These are phyloP conservation scores for Ustilago loliicola DNA, from an alignment of 1,284 basidiomycete species.

Conservation along the genomic window DNA sequence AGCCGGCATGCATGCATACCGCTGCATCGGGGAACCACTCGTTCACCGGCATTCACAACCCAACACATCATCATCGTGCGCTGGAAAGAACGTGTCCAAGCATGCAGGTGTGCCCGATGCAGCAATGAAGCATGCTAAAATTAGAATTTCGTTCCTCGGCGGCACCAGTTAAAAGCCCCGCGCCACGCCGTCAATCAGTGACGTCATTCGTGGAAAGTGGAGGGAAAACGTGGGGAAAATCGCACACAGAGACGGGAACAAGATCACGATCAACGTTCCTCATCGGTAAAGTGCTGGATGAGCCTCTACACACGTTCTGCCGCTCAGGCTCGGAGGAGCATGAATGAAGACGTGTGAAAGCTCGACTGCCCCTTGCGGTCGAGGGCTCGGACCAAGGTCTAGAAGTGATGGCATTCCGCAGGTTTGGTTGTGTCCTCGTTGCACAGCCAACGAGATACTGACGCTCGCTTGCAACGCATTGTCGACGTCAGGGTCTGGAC, in stretches of 20 bases:
- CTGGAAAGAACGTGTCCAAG: neutral
- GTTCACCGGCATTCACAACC: neutral
- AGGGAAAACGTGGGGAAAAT: conserved; percentile 24
- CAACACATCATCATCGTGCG: neutral
- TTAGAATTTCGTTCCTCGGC: neutral
- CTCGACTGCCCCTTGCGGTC: neutral
- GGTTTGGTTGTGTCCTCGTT: neutral
- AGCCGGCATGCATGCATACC: neutral
- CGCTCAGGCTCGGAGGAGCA: neutral
- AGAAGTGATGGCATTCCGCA: conserved; percentile 12
- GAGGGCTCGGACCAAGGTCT: neutral
- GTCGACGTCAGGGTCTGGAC: conserved; percentile 9
- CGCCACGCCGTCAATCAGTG: conserved; percentile 1
- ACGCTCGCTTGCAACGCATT: neutral
- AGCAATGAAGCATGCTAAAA: neutral
- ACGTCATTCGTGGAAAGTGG: conserved; percentile 16
- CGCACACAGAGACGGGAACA: neutral
- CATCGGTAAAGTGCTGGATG: neutral
- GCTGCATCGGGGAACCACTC: neutral
- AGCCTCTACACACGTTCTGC: neutral
- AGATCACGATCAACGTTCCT: conserved; percentile 2
- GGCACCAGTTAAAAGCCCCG: neutral
- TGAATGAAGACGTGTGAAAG: conserved; percentile 6
- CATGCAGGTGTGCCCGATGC: neutral
- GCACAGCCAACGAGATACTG: neutral